These are phyloP conservation scores for Dimocarpus longan DNA, from an alignment of 345 rosid species.

Conservation along the genomic window DNA sequence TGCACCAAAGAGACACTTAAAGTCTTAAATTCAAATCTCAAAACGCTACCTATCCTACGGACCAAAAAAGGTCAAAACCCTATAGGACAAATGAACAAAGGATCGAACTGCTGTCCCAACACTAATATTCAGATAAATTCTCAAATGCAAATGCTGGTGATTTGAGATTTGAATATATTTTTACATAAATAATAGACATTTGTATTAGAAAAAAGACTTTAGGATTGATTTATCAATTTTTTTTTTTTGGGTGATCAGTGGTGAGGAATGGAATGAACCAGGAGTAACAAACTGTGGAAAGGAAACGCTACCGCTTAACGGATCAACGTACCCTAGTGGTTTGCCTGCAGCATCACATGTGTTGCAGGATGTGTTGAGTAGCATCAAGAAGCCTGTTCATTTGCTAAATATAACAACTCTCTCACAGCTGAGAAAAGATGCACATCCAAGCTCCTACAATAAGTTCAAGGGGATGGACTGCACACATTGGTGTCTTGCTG, in stretches of 20 bases:
- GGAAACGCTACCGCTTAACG: constrained; percentile 45
- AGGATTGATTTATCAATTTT: background rate
- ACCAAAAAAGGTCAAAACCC: no score
- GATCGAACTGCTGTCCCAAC: no score
- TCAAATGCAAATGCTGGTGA: no score
- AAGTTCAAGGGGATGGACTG: constrained; percentile 66
- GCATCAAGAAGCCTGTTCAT: constrained; percentile 50
- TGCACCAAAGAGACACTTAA: no score
- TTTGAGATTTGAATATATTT: no score
- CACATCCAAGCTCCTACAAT: constrained; percentile 53
- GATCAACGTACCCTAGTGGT: constrained; percentile 43
- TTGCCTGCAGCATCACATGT: constrained; percentile 43
- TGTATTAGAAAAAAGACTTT: background rate
- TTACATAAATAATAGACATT: background rate
- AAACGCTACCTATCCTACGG: no score
- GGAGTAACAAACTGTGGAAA: constrained; percentile 49
- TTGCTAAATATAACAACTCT: constrained; percentile 63
- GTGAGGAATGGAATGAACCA: constrained; percentile 57
- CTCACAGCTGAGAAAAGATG: constrained; percentile 75
- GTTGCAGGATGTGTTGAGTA: constrained; percentile 42
- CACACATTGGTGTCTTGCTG: constrained; percentile 78
- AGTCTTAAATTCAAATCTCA: no score
- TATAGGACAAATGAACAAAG: no score
- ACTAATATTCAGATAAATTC: no score
- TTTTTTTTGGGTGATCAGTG: constrained; percentile 34